These are phyloP conservation scores for Sanguinoderma infundibulare DNA, from an alignment of 1,284 basidiomycete species.

Conservation along the genomic window DNA sequence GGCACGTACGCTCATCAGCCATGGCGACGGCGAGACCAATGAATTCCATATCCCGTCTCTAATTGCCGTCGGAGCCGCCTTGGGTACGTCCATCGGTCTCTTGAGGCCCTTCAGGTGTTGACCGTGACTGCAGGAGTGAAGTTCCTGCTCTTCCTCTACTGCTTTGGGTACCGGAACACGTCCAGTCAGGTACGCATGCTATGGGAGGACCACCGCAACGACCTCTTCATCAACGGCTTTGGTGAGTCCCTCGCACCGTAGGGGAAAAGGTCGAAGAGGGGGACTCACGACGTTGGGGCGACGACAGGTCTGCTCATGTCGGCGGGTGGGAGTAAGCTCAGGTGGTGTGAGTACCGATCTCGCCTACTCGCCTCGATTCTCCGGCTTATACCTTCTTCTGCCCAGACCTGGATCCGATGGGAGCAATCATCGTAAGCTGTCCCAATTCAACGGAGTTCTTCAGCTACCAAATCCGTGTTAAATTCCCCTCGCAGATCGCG, in stretches of 20 bases:
- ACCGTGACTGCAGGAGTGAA: slow-evolving; percentile 69
- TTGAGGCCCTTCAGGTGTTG: slow-evolving; percentile 3
- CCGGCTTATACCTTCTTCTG: slow-evolving; percentile 2
- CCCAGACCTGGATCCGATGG: slow-evolving; percentile 79
- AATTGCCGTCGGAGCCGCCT: slow-evolving; percentile 81
- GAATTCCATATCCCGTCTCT: slow-evolving; percentile 85
- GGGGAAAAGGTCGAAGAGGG: neutral
- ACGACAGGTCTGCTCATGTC: slow-evolving; percentile 85
- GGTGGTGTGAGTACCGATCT: slow-evolving; percentile 68
- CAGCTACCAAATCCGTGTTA: neutral
- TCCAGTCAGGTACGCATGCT: slow-evolving; percentile 92
- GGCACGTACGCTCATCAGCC: slow-evolving; percentile 68
- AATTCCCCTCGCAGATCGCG: slow-evolving; percentile 60
- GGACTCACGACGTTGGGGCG: slow-evolving; percentile 12
- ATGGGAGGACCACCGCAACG: slow-evolving; percentile 96
- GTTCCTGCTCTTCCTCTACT: slow-evolving; percentile 86
- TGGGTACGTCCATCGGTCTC: slow-evolving; percentile 52
- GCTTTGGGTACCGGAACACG: slow-evolving; percentile 75
- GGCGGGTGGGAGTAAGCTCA: slow-evolving; percentile 86
- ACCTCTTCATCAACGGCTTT: slow-evolving; percentile 83
- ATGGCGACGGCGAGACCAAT: slow-evolving; percentile 58
- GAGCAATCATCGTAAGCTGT: slow-evolving; percentile 71
- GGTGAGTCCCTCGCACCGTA: slow-evolving; percentile 46
- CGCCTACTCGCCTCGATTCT: neutral
- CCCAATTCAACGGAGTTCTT: neutral